Evolutionary conservation across 1,139 yeast genomes (phyloP).

Genomic region (Magnusiomyces fungicola): DNA sequence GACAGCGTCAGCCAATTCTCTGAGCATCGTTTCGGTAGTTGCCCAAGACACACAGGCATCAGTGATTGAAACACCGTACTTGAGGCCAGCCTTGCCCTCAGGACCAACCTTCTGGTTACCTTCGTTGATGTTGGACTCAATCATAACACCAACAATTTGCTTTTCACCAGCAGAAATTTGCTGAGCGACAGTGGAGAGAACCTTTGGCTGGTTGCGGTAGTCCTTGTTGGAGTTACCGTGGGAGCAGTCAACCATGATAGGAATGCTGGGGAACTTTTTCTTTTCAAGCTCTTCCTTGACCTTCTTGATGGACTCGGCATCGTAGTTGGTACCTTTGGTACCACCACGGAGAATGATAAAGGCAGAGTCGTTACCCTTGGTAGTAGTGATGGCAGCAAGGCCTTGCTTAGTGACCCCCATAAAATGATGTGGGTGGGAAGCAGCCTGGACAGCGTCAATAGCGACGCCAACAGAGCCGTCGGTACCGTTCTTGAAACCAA

Average conservation of each 20-base stretch:
- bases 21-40: constrained; percentile 65
- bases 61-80: constrained; percentile 91
- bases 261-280: constrained; percentile 52
- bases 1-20: constrained; percentile 69
- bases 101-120: constrained; percentile 84
- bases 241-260: constrained; percentile 96
- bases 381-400: constrained; percentile 89
- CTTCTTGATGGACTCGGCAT: constrained; percentile 58
- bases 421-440: constrained; percentile 90
- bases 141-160: constrained; percentile 88
- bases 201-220: constrained; percentile 88
- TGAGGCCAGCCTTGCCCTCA: constrained; percentile 60
- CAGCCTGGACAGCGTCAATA: constrained; percentile 88
- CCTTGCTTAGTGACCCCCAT: constrained; percentile 91
- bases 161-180: constrained; percentile 74
- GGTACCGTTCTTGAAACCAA: constrained; percentile 95
- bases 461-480: constrained; percentile 92
- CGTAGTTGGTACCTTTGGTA: constrained; percentile 84
- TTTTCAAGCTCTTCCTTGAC: constrained; percentile 60
- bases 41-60: constrained; percentile 96
- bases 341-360: constrained; percentile 95
- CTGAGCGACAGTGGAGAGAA: constrained; percentile 69
- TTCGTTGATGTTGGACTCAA: constrained; percentile 82
- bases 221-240: constrained; percentile 93
- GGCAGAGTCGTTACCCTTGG: constrained; percentile 87